Evolutionary conservation across 495 filamentous ascomycete genomes (phyloP).

Genomic region (Hypoxylon trugodes): DNA sequence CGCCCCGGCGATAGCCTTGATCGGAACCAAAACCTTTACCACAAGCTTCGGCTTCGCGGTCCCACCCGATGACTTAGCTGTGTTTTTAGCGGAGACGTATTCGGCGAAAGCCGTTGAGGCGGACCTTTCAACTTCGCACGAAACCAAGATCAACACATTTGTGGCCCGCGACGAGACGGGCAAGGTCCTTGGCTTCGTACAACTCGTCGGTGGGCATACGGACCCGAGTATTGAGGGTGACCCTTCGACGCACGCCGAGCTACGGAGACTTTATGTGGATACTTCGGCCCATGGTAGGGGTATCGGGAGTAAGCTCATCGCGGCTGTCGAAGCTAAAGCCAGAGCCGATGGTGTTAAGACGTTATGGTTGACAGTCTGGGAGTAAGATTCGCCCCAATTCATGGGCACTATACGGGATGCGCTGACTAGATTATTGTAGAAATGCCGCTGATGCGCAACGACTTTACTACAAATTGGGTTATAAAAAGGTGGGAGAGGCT

Average conservation of each 20-base stretch:
- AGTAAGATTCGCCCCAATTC: conserved; percentile 9
- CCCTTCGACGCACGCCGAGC: conserved; percentile 41
- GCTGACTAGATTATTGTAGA: not conserved
- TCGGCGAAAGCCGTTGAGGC: conserved; percentile 30
- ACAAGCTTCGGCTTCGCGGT: conserved; percentile 49
- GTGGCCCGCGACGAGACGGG: conserved; percentile 28
- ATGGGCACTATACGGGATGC: not conserved
- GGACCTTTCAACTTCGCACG: conserved; percentile 37
- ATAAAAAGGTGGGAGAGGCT: conserved; percentile 40
- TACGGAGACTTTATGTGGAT: conserved; percentile 52
- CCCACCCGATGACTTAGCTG: conserved; percentile 41
- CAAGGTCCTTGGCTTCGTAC: conserved; percentile 47
- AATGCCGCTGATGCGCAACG: conserved; percentile 45
- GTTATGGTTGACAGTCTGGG: conserved; percentile 56
- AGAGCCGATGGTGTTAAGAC: conserved; percentile 45
- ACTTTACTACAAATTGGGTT: conserved; percentile 49
- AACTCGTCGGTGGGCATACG: conserved; percentile 43
- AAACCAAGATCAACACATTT: conserved; percentile 44
- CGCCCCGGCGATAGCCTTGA: conserved; percentile 42
- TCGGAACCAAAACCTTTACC: conserved; percentile 48
- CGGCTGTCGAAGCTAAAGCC: conserved; percentile 43
- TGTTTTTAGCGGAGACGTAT: conserved; percentile 46
- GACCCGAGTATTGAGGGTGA: conserved; percentile 45
- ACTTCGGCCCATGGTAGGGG: conserved; percentile 44
- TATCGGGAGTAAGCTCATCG: conserved; percentile 45